Conservation (phyloP, 2,329 filamentous ascomycete species). For the Ophiostoma sp. region DNA sequence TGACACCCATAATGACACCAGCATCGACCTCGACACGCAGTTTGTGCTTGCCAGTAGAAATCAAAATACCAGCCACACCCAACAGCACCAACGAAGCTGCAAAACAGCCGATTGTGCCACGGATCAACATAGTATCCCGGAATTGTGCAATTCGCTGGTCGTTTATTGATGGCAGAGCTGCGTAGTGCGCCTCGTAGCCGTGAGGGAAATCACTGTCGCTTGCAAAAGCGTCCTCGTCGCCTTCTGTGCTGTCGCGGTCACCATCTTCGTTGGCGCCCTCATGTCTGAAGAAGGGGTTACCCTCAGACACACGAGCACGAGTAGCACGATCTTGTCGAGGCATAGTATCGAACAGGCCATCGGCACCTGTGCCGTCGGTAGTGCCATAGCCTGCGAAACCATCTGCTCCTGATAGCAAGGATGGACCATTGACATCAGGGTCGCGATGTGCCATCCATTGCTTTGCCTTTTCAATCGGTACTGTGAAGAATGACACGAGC, state of each 20-base stretch:
- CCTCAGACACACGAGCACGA: not conserved
- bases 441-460: constrained; percentile 40
- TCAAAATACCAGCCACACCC: constrained; percentile 58
- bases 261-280: constrained; percentile 24
- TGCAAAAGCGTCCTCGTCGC: constrained; percentile 35
- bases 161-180: constrained; percentile 46
- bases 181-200: constrained; percentile 52
- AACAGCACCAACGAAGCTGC: constrained; percentile 58
- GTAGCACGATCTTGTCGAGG: not conserved
- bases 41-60: constrained; percentile 62
- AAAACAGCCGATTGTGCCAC: constrained; percentile 50
- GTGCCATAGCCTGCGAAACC: constrained; percentile 24
- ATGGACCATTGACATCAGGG: not conserved
- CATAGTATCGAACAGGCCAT: constrained; percentile 9
- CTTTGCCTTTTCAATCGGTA: constrained; percentile 48
- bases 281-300: not conserved
- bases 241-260: constrained; percentile 39
- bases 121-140: constrained; percentile 52
- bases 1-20: constrained; percentile 63
- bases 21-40: constrained; percentile 66
- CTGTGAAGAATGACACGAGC: constrained; percentile 47
- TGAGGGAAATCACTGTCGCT: constrained; percentile 42
- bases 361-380: constrained; percentile 17
- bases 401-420: constrained; percentile 30
- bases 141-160: constrained; percentile 47